phyloP scores from a whole-genome alignment of 1,284 basidiomycete species.

The Microbotryum violaceum region DNA sequence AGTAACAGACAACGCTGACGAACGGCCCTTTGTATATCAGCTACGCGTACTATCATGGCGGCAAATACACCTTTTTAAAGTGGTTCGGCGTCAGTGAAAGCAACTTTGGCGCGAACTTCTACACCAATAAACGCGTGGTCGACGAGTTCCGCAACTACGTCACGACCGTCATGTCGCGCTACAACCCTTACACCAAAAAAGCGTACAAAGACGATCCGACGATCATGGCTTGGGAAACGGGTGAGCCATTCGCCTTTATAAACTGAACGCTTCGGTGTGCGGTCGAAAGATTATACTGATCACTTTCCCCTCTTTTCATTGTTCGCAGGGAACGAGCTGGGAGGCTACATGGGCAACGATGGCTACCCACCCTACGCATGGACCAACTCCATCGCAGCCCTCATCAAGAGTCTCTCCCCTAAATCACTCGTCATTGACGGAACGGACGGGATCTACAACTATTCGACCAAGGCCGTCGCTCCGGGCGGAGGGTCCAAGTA shows the following conservation, averaged over 20 bases:
- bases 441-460: conserved; percentile 9
- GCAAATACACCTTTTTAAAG: background rate
- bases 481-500: too few relatives aligned
- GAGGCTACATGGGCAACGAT: conserved; percentile 14
- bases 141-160: background rate
- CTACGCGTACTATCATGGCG: background rate
- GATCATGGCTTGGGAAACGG: conserved; percentile 21
- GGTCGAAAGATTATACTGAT: too few relatives aligned
- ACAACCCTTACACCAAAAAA: conserved; percentile 17
- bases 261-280: too few relatives aligned
- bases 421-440: conserved; percentile 17
- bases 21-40: background rate
- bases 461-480: background rate
- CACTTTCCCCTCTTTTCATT: too few relatives aligned
- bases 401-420: conserved; percentile 14
- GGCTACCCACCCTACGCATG: conserved; percentile 16
- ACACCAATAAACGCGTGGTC: background rate
- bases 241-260: background rate
- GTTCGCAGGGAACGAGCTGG: conserved; percentile 10
- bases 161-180: background rate
- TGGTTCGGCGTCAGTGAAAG: background rate
- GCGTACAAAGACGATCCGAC: conserved; percentile 18
- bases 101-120: conserved; percentile 1
- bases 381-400: conserved; percentile 18
- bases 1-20: background rate